phyloP scores from a whole-genome alignment of 805 yeast genomes.

The Pichia eremophila region DNA sequence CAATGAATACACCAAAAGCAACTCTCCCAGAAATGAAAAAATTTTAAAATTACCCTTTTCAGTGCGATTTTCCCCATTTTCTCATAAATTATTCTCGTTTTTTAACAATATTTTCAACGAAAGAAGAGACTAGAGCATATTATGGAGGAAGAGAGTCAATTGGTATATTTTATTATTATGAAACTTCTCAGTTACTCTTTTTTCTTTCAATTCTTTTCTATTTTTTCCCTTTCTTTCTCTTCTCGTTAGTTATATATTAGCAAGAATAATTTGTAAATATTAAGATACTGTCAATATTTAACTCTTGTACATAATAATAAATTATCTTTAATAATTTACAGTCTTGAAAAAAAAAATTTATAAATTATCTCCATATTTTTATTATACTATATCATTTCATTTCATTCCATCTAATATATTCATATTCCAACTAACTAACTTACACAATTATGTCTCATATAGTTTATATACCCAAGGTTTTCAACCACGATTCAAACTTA shows the following conservation, averaged over 20 bases:
- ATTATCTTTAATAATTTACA: too few species aligned
- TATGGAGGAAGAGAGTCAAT: too few species aligned
- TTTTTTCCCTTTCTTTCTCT: too few species aligned
- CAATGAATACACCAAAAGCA: too few species aligned
- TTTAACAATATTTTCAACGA: background rate
- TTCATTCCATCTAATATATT: background rate
- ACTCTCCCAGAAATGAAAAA: too few species aligned
- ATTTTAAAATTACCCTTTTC: background rate
- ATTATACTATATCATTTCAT: too few species aligned
- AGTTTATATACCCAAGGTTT: slow-evolving; percentile 7
- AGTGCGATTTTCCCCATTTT: background rate
- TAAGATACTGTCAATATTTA: background rate
- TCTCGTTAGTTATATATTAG: background rate
- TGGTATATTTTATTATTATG: too few species aligned
- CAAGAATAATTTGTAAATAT: background rate
- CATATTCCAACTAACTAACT: background rate
- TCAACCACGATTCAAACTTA: slow-evolving; percentile 3
- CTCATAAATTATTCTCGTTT: background rate
- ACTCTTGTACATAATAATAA: background rate
- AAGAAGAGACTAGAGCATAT: too few species aligned
- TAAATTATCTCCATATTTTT: too few species aligned
- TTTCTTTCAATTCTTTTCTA: background rate
- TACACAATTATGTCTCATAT: slow-evolving; percentile 2
- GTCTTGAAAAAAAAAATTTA: too few species aligned
- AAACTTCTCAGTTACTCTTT: too few species aligned